These are phyloP conservation scores for Ustilago esculenta DNA, from an alignment of 1,284 basidiomycete species.

Conservation along the genomic window DNA sequence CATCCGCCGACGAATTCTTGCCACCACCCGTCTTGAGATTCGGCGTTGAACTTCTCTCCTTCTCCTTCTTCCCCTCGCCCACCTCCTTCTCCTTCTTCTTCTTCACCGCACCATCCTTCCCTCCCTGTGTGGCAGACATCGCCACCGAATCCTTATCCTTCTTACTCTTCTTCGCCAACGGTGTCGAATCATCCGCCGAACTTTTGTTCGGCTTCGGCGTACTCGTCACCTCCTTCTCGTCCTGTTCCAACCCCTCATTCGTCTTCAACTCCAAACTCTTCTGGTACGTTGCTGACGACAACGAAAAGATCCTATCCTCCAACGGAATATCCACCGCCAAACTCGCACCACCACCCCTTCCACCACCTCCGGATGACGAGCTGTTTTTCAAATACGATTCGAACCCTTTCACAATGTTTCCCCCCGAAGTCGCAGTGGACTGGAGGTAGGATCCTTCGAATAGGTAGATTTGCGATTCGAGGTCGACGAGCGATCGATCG, in stretches of 20 bases:
- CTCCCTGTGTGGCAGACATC: not conserved
- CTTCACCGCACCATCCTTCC: constrained; percentile 1
- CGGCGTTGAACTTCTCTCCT: constrained; percentile 24
- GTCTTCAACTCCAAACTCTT: constrained; percentile 60
- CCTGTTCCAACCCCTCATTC: constrained; percentile 38
- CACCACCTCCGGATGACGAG: not conserved
- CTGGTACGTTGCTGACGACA: constrained; percentile 57
- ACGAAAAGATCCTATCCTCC: constrained; percentile 62
- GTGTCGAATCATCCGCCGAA: not conserved
- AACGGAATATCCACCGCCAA: constrained; percentile 35
- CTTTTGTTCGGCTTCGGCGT: constrained; percentile 19
- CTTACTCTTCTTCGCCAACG: constrained; percentile 11
- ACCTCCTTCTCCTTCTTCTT: not conserved
- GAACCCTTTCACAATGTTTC: constrained; percentile 66
- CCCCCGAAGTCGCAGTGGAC: constrained; percentile 60
- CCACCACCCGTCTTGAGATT: constrained; percentile 15
- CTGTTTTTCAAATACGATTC: constrained; percentile 61
- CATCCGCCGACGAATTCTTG: constrained; percentile 7
- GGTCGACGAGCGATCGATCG: constrained; percentile 60
- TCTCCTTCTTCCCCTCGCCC: constrained; percentile 18
- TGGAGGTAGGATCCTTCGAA: constrained; percentile 65
- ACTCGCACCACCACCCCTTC: not conserved
- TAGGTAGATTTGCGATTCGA: constrained; percentile 65
- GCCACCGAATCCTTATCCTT: constrained; percentile 33
- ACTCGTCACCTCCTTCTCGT: constrained; percentile 11